Conservation (phyloP, 345 rosid genomes). For the Salix caprea region DNA sequence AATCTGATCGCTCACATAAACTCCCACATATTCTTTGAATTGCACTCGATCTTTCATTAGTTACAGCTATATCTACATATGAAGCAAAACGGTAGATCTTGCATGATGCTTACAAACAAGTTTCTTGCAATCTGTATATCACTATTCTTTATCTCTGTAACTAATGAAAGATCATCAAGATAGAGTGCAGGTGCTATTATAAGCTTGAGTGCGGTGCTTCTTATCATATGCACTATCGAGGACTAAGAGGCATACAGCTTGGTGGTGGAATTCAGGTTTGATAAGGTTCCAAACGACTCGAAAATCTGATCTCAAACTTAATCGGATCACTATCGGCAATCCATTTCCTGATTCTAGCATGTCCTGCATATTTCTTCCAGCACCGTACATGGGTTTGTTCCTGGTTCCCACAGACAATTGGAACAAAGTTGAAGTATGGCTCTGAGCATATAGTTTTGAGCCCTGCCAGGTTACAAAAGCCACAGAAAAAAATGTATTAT, state of each 20-base stretch:
- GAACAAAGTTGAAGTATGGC: conserved; percentile 37
- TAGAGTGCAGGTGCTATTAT: conserved; percentile 35
- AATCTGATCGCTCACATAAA: not conserved
- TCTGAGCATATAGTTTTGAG: conserved; percentile 47
- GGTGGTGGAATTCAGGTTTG: conserved; percentile 50
- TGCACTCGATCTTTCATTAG: not conserved
- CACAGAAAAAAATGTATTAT: not conserved
- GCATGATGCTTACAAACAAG: not conserved
- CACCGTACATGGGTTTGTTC: conserved; percentile 79
- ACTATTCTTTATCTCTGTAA: not conserved
- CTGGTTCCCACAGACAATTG: conserved; percentile 46
- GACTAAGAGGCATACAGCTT: conserved; percentile 45
- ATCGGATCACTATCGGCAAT: conserved; percentile 46
- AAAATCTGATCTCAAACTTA: conserved; percentile 39
- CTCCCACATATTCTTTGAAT: not conserved
- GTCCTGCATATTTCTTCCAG: conserved; percentile 76
- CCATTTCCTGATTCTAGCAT: conserved; percentile 65
- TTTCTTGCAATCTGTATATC: not conserved
- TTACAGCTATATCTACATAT: not conserved
- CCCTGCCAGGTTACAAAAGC: conserved; percentile 28
- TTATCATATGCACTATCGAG: conserved; percentile 30
- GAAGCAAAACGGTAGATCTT: not conserved
- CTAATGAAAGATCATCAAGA: too few relatives aligned
- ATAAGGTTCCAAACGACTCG: conserved; percentile 57
- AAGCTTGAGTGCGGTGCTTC: conserved; percentile 35